These are phyloP conservation scores for Colletotrichum melonis DNA, from an alignment of 2,329 filamentous ascomycete species.

Conservation along the genomic window DNA sequence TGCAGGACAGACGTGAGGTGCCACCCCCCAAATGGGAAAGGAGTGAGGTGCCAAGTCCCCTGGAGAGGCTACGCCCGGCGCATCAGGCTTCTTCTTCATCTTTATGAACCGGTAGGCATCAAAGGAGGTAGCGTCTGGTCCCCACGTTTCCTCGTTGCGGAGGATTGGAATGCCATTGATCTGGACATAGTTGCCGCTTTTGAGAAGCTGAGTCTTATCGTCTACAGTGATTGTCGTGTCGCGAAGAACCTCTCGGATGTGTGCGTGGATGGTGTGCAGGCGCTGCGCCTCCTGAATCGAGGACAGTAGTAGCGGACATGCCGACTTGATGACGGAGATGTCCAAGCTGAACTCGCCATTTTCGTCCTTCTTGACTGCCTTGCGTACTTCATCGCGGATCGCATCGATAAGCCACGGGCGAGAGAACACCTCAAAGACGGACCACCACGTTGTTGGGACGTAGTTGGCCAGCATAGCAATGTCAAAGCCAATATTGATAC, in stretches of 20 bases:
- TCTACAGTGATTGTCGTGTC: slow-evolving; percentile 45
- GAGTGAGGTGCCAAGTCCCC: slow-evolving; percentile 13
- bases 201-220: slow-evolving; percentile 48
- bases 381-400: slow-evolving; percentile 52
- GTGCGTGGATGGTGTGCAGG: slow-evolving; percentile 39
- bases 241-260: slow-evolving; percentile 44
- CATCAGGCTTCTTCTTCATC: slow-evolving; percentile 3
- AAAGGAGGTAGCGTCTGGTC: slow-evolving; percentile 41
- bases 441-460: slow-evolving; percentile 56
- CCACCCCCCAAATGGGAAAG: slow-evolving; percentile 10
- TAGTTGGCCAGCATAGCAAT: slow-evolving; percentile 55
- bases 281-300: slow-evolving; percentile 51
- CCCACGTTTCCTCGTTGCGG: slow-evolving; percentile 39
- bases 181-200: slow-evolving; percentile 46
- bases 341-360: slow-evolving; percentile 41
- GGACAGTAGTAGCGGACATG: slow-evolving; percentile 49
- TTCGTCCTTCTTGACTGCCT: slow-evolving; percentile 13
- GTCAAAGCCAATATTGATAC: slow-evolving; percentile 14
- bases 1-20: slow-evolving; percentile 18
- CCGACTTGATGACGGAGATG: slow-evolving; percentile 44
- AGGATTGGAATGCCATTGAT: slow-evolving; percentile 43
- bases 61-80: neutral
- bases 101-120: slow-evolving; percentile 43
- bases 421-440: slow-evolving; percentile 54
- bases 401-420: slow-evolving; percentile 49